A percentile compares a stretch with the other conserved stretches of the same genome.
phyloP scores from a whole-genome alignment of 2,329 filamentous ascomycete species.

The Fusarium sambucinum region DNA sequence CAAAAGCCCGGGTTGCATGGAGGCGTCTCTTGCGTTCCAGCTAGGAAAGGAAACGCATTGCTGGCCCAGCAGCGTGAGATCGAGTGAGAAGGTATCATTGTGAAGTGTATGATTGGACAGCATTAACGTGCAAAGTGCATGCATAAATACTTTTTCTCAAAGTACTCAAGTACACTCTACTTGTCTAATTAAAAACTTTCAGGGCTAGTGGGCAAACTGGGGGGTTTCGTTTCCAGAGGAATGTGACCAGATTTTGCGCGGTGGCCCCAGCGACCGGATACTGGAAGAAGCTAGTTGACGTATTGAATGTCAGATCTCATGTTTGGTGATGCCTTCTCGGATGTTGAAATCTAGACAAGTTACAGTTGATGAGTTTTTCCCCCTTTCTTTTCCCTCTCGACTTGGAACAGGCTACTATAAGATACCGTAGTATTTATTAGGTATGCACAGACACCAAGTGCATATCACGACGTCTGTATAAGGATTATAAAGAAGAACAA shows the following conservation, averaged over 20 bases:
- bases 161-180: conserved; percentile 26
- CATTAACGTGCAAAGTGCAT: conserved; percentile 44
- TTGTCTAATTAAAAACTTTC: conserved; percentile 35
- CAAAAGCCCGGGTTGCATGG: conserved; percentile 2
- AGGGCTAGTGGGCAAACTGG: conserved; percentile 32
- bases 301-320: conserved; percentile 22
- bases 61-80: conserved; percentile 37
- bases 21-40: conserved; percentile 5
- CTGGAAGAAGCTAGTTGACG: conserved; percentile 23
- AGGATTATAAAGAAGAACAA: neutral
- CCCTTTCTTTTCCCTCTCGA: neutral
- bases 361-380: neutral
- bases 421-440: neutral
- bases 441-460: neutral
- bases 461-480: neutral
- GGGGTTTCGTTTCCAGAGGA: conserved; percentile 46
- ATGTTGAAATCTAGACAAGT: neutral
- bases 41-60: conserved; percentile 17
- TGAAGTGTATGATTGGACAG: conserved; percentile 16
- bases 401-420: too few relatives aligned
- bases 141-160: conserved; percentile 42
- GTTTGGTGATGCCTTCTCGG: conserved; percentile 8
- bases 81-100: conserved; percentile 16
- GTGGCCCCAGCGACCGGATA: conserved; percentile 37
- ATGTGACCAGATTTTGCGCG: conserved; percentile 42